Conservation (phyloP, 129 eudicot species). For the Deinandra increscens region DNA sequence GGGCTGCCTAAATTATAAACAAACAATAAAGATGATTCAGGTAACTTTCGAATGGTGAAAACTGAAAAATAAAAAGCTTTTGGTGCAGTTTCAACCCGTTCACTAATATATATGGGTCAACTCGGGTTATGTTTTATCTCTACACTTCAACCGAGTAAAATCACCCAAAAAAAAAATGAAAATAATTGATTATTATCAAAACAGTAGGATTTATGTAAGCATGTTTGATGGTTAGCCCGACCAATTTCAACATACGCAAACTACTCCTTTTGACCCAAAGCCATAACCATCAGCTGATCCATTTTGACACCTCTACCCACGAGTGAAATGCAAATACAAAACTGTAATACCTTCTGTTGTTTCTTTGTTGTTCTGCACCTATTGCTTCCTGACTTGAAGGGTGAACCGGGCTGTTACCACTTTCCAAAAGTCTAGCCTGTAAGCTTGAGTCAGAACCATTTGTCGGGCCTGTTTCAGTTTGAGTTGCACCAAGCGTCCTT, state of each 20-base stretch:
- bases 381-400: constrained; percentile 43
- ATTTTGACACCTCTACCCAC: neutral
- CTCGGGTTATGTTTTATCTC: neutral
- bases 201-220: neutral
- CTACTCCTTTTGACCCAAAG: neutral
- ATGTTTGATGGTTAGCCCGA: neutral
- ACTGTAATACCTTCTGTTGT: constrained; percentile 53
- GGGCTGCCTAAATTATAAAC: constrained; percentile 45
- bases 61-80: neutral
- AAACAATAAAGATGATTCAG: constrained; percentile 22
- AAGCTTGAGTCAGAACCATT: constrained; percentile 55
- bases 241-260: neutral
- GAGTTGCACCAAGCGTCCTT: constrained; percentile 63
- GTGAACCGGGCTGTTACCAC: constrained; percentile 42
- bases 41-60: neutral
- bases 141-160: neutral
- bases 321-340: neutral
- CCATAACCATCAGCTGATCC: neutral
- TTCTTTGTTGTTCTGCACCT: constrained; percentile 43
- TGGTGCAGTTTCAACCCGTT: neutral
- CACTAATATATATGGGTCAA: neutral
- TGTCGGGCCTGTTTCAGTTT: constrained; percentile 39
- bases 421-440: constrained; percentile 83
- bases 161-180: too few species aligned
- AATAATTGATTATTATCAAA: neutral